Conservation (phyloP, 2,329 filamentous ascomycete species). For the Sarocladium oryzae region DNA sequence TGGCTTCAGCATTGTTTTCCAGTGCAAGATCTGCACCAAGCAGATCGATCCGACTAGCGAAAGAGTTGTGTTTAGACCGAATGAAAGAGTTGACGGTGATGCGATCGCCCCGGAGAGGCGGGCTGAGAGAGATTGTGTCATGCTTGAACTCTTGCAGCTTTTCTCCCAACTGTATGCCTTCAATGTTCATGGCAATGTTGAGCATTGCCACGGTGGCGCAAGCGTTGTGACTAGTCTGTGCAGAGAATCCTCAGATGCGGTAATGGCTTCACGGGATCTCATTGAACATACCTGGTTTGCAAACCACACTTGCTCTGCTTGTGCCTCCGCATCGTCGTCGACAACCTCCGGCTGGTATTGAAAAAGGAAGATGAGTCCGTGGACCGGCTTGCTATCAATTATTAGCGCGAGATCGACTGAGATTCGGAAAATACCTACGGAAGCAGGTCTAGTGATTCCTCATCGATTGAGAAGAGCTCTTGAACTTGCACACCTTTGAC, state of each 20-base stretch:
- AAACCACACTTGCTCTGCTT: constrained; percentile 71
- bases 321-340: constrained; percentile 19
- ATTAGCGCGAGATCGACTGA: not conserved
- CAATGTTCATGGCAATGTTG: constrained; percentile 86
- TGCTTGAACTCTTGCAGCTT: constrained; percentile 66
- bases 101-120: constrained; percentile 67
- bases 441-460: constrained; percentile 54
- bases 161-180: constrained; percentile 60
- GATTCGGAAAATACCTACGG: constrained; percentile 41
- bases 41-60: constrained; percentile 72
- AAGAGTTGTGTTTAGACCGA: constrained; percentile 80
- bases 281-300: constrained; percentile 66
- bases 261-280: not conserved
- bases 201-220: constrained; percentile 90
- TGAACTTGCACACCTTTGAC: constrained; percentile 66
- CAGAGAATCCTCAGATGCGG: constrained; percentile 11
- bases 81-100: constrained; percentile 72
- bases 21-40: constrained; percentile 63
- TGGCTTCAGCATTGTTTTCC: constrained; percentile 44
- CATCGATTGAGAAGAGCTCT: constrained; percentile 70
- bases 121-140: constrained; percentile 60
- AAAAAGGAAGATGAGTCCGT: constrained; percentile 9
- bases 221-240: constrained; percentile 69
- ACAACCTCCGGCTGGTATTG: constrained; percentile 4
- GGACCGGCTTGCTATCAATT: not conserved